phyloP scores from a whole-genome alignment of 495 filamentous ascomycete genomes.

The Tuber magnatum region DNA sequence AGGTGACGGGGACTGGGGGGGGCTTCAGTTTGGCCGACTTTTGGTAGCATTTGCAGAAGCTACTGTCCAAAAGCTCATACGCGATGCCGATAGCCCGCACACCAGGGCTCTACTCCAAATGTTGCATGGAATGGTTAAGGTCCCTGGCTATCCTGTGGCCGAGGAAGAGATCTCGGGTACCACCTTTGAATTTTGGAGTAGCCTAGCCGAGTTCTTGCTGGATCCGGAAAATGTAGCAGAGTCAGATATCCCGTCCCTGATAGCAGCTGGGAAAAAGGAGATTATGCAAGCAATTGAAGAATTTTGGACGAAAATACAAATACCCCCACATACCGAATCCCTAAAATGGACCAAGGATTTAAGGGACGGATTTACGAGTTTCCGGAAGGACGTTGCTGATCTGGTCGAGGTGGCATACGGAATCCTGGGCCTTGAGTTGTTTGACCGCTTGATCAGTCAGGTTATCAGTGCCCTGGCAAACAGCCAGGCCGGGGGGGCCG shows the following conservation, averaged over 20 bases:
- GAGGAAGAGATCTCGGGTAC: conserved; percentile 71
- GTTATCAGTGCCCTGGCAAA: conserved; percentile 53
- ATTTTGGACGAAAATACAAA: conserved; percentile 58
- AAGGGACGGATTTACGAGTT: conserved; percentile 63
- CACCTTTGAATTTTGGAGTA: conserved; percentile 78
- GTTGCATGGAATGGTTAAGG: conserved; percentile 58
- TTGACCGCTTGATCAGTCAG: conserved; percentile 62
- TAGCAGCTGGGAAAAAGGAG: conserved; percentile 44
- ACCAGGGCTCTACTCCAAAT: conserved; percentile 46
- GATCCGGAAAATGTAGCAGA: conserved; percentile 38
- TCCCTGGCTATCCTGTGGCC: conserved; percentile 63
- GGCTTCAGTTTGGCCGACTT: conserved; percentile 62
- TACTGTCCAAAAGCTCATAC: conserved; percentile 48
- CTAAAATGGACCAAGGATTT: conserved; percentile 64
- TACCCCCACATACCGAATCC: conserved; percentile 47
- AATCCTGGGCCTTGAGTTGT: conserved; percentile 58
- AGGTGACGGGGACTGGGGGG: conserved; percentile 55
- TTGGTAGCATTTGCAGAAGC: conserved; percentile 63
- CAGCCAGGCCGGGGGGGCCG: conserved; percentile 34
- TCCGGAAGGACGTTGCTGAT: conserved; percentile 73
- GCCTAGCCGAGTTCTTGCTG: conserved; percentile 55
- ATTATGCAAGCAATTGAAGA: conserved; percentile 54
- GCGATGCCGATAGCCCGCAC: conserved; percentile 37
- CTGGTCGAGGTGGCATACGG: conserved; percentile 70
- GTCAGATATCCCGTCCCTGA: conserved; percentile 36